Base-by-base conservation (phyloP, 805 yeast species). In the Wickerhamiella sergipiensis region DNA sequence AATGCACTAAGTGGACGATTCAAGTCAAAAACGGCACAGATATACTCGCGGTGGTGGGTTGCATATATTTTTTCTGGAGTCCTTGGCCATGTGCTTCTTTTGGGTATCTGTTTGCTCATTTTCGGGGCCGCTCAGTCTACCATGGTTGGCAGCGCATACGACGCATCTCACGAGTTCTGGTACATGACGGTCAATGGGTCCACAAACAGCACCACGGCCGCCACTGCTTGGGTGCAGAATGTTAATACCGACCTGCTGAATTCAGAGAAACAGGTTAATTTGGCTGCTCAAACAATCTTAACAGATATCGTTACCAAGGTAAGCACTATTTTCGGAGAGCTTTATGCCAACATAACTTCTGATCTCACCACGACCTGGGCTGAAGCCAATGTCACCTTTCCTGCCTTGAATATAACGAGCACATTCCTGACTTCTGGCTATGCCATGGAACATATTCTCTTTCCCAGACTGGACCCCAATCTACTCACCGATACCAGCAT, bases 361-460 rank as follows among this genome's bases (percentile, higher is more conserved):
- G 15, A 38, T 17, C 33, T 26, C 22, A 13, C 22, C 2, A n/a
- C n/a, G 18, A 19, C 49, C 21, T 31, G 46, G 23, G 39, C 18
- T 3, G 26, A 36, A 2, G 43, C 33, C 8, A 49, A 45, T 22
- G 31, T 39, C n/a, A 45, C 48, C 12, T 31, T 21, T n/a, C 46
- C 52, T 2, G 3, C 17, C 18, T 17, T 31, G 15, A 18, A 21
- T 13, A 31, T 48, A 21, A 18, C 43, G 5, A 40, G 22, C 15
- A 18, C 43, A 6, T 15, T 40, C 5, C 22, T 40, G 24, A 6
- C 43, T 8, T 13, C 42, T 23, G 52, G 52, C 9, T 46, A 44
- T 31, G 49, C 52, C 13, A 33, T 50, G 21, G 48, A 46, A 31
- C 48, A 50, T 23, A 33, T 50, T 9, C 13, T 36, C 2, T 23